Percentiles rank a stretch among this genome's conserved stretches.
Evolutionary conservation across 139 green algal species (phyloP).

Genomic region (Penium margaritaceum): DNA sequence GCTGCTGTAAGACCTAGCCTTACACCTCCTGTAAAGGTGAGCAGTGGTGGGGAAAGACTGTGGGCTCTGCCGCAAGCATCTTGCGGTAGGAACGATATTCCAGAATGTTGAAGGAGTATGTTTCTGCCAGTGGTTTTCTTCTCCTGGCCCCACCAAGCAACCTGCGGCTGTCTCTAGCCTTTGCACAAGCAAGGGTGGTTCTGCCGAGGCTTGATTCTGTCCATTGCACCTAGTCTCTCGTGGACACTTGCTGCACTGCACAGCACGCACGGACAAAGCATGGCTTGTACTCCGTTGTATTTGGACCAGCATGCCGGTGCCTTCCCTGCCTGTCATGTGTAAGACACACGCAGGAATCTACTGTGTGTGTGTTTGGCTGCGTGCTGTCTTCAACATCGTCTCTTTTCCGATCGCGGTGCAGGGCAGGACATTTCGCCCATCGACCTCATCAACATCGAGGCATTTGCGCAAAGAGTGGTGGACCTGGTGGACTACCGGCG

Average conservation of each 20-base stretch:
- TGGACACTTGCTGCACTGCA: too few relatives aligned
- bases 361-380: neutral
- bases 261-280: too few relatives aligned
- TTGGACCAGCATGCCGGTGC: too few relatives aligned
- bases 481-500: slow-evolving; percentile 84
- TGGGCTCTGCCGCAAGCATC: neutral
- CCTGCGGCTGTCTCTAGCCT: too few relatives aligned
- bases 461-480: slow-evolving; percentile 87
- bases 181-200: too few relatives aligned
- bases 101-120: too few relatives aligned
- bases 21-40: neutral
- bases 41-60: neutral
- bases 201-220: too few relatives aligned
- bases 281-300: too few relatives aligned
- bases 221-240: too few relatives aligned
- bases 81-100: too few relatives aligned
- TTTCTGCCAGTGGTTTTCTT: too few relatives aligned
- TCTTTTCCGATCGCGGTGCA: slow-evolving; percentile 57
- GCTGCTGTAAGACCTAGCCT: neutral
- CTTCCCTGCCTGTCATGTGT: neutral
- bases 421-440: slow-evolving; percentile 93
- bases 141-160: too few relatives aligned
- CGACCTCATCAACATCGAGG: slow-evolving; percentile 95
- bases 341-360: neutral
- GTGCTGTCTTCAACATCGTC: neutral